phyloP scores from a whole-genome alignment of 164 flowering plant genomes.

The Annona squamosa region DNA sequence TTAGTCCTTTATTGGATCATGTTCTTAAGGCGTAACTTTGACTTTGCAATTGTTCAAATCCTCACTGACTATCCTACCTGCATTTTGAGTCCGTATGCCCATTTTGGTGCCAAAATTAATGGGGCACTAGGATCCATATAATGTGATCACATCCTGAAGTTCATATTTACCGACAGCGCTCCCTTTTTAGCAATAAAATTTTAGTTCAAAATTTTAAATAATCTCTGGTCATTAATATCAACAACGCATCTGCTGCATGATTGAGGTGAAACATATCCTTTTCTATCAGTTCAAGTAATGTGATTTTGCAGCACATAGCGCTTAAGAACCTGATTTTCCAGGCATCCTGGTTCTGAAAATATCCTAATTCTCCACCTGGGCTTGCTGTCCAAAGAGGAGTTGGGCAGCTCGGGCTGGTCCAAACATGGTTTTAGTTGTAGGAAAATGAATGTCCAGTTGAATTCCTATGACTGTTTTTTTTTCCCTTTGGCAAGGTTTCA shows the following conservation, averaged over 20 bases:
- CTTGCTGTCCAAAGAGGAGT: neutral
- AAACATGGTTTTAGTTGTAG: neutral
- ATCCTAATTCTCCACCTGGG: too few relatives aligned
- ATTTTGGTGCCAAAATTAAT: neutral
- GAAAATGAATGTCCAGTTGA: neutral
- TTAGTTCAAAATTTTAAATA: too few relatives aligned
- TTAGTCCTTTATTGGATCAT: neutral
- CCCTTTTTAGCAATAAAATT: too few relatives aligned
- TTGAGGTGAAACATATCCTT: too few relatives aligned
- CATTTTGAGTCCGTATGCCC: neutral
- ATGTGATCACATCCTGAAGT: too few relatives aligned
- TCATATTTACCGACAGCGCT: too few relatives aligned
- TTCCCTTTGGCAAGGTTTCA: neutral
- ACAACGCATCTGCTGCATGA: too few relatives aligned
- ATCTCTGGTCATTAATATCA: too few relatives aligned
- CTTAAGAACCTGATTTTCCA: too few relatives aligned
- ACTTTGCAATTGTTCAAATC: neutral
- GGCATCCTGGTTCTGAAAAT: too few relatives aligned
- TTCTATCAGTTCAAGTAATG: too few relatives aligned
- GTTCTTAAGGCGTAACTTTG: neutral
- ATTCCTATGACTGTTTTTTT: neutral
- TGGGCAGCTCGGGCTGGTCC: neutral
- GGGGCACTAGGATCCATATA: neutral
- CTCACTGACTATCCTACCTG: neutral
- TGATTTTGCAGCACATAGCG: too few relatives aligned